Evolutionary conservation across 345 rosid genomes (phyloP).

Genomic region (Arabis alpina): DNA sequence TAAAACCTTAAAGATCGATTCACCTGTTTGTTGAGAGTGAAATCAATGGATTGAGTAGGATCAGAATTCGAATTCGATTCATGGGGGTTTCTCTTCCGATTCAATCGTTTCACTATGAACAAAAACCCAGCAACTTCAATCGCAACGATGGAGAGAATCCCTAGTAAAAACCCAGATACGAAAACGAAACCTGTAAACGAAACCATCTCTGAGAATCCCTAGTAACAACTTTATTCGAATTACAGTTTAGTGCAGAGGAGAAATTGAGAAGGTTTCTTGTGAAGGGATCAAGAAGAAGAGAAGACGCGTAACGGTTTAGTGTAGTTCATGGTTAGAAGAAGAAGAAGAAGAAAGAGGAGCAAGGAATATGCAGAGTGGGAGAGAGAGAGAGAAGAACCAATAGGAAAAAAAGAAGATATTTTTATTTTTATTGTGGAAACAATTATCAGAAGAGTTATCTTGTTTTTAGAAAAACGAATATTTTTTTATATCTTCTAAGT

Average conservation of each 20-base stretch:
- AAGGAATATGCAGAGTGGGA: background rate
- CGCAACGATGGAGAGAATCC: constrained; percentile 45
- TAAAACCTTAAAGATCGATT: background rate
- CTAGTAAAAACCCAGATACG: constrained; percentile 52
- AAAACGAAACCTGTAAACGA: constrained; percentile 41
- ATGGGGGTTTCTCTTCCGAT: constrained; percentile 39
- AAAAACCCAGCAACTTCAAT: constrained; percentile 45
- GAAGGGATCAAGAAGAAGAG: constrained; percentile 32
- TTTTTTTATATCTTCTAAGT: no score
- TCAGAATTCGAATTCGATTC: constrained; percentile 37
- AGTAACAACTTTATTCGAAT: background rate
- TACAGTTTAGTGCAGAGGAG: background rate
- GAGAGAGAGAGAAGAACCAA: background rate
- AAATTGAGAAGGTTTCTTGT: constrained; percentile 14
- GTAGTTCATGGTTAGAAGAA: constrained; percentile 15
- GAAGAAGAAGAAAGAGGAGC: background rate
- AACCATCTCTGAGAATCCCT: constrained; percentile 39
- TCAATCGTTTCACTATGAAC: constrained; percentile 47
- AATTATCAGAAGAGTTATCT: no score
- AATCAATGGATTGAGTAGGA: constrained; percentile 51
- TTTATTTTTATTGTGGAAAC: no score
- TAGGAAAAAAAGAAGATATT: no score
- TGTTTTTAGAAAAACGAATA: no score
- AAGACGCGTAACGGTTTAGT: constrained; percentile 36
- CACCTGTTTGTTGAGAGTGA: constrained; percentile 57